Base-by-base conservation (phyloP, 2,329 filamentous ascomycete genomes). In the Cladosporium cucumerinum region DNA sequence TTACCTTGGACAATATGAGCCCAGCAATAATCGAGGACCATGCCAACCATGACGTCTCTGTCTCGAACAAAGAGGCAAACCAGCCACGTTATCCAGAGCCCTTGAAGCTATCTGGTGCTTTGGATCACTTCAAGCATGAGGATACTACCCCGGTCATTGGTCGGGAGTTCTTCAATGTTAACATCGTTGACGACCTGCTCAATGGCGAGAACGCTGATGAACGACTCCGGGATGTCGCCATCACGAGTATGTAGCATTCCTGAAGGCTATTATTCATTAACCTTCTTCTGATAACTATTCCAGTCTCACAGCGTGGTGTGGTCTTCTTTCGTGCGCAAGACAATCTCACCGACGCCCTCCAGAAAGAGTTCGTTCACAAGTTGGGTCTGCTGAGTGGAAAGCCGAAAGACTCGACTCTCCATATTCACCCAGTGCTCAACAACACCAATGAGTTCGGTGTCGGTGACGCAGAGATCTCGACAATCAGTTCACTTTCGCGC, bases 91-190 rank as follows among this genome's bases (percentile, higher is more conserved):
- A 66, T 36, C 63, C 60, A 49, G 43, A 59, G 49, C 64, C 66
- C 26, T 43, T 67, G 34, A 51, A 59, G 32, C 55, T 65, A 3
- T 67, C 65, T 16, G 63, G 65, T 46, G 63, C 68, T 43, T 52
- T 67, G 3, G 80, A 87, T 46, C 65, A 78, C 12, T 85, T 82
- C 66, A 80, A 86, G 66, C 79, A 80, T 2, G 85, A 87, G 64
- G 87, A 89, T 34, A 77, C 84, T 5, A 89, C 87, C 1, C 87
- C 87, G 0, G 77, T 83, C 49, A 88, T 89, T 64, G 87, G 87
- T 5, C 81, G 82, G 7, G 87, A 89, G 71, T 89, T 82, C 67
- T 79, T 82, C n/a, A 81, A 80, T 16, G 70, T 84, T 36, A 84
- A 87, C 67, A 78, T 89, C 0, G 82, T 82, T 6, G 87, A 91